Evolutionary conservation across 305 asterid species (phyloP).

Genomic region (Fraxinus ornus): DNA sequence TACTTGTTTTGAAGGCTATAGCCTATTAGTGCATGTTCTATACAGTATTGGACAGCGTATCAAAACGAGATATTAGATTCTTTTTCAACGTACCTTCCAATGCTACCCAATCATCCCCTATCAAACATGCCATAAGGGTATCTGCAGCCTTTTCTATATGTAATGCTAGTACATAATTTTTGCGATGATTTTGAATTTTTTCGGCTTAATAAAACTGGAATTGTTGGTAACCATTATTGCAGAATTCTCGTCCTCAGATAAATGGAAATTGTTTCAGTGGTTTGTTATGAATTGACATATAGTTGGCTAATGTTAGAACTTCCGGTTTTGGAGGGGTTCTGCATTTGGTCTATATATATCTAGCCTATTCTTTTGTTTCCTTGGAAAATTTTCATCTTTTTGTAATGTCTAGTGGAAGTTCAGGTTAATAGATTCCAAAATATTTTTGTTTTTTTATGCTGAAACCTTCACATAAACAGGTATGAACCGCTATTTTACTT

Average conservation of each 20-base stretch:
- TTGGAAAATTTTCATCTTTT: neutral
- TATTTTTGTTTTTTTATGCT: neutral
- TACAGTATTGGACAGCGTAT: neutral
- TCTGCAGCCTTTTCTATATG: neutral
- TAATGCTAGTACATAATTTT: neutral
- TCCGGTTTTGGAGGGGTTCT: neutral
- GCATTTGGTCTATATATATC: neutral
- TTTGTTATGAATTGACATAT: neutral
- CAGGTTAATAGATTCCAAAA: neutral
- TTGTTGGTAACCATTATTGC: neutral
- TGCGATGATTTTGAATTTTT: neutral
- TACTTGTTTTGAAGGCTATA: neutral
- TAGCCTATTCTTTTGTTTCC: neutral
- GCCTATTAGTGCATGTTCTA: neutral
- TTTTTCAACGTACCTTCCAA: neutral
- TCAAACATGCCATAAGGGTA: neutral
- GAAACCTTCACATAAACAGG: constrained; percentile 44
- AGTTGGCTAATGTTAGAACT: neutral
- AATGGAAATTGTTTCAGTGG: neutral
- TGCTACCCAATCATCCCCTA: neutral
- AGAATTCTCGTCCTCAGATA: neutral
- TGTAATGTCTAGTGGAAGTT: neutral
- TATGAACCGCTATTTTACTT: constrained; percentile 71
- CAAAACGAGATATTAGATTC: no score
- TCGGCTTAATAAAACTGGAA: neutral